Evolutionary conservation across 2,329 filamentous ascomycete species (phyloP).

Genomic region (Calcarisporium arbuscula): DNA sequence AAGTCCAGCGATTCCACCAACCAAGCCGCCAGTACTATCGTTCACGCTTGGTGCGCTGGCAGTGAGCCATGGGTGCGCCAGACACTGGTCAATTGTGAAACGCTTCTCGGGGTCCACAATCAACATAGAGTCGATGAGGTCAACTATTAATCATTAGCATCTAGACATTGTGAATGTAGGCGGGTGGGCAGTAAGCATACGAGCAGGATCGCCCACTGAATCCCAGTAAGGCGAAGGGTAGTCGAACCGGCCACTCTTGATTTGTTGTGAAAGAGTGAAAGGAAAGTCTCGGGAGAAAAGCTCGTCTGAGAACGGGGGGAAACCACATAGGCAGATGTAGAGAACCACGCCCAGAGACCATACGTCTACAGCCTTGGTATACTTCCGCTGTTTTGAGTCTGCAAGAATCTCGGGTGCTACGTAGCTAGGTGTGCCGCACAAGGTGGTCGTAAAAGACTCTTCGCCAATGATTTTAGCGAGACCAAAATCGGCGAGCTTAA

Average conservation of each 20-base stretch:
- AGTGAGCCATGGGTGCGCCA: conserved; percentile 86
- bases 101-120: conserved; percentile 78
- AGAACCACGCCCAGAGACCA: conserved; percentile 98
- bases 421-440: conserved; percentile 96
- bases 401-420: conserved; percentile 93
- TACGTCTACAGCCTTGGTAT: conserved; percentile 90
- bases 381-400: conserved; percentile 73
- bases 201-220: conserved; percentile 58
- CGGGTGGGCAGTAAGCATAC: conserved; percentile 31
- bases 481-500: conserved; percentile 95
- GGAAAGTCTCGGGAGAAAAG: conserved; percentile 76
- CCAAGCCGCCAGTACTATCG: conserved; percentile 88
- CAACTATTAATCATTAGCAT: conserved; percentile 38
- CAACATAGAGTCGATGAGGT: conserved; percentile 93
- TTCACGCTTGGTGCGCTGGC: conserved; percentile 53
- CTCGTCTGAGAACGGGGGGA: conserved; percentile 95
- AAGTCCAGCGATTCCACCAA: conserved; percentile 74
- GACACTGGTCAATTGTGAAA: conserved; percentile 83
- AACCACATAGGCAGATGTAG: conserved; percentile 95
- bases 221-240: conserved; percentile 93
- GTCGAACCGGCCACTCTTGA: conserved; percentile 81
- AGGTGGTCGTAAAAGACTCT: conserved; percentile 92
- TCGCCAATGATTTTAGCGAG: conserved; percentile 98
- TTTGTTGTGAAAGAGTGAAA: conserved; percentile 82
- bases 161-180: conserved; percentile 1